Evolutionary conservation across 345 rosid species (phyloP).

Genomic region (Gossypium mustelinum): DNA sequence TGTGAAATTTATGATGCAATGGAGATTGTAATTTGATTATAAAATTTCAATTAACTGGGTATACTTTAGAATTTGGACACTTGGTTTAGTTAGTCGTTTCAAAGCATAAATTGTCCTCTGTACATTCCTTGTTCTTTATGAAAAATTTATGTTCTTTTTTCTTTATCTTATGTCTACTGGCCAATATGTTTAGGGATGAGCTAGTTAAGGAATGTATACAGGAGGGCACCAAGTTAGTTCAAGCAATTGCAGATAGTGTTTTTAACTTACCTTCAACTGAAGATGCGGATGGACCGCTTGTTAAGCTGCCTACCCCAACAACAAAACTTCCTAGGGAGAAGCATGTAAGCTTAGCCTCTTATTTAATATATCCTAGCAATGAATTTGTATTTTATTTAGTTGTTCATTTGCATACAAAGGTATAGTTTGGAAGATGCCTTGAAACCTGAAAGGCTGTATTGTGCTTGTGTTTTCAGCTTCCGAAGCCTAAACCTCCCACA

Average conservation of each 20-base stretch:
- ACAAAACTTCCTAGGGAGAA: slow-evolving; percentile 81
- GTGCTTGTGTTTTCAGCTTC: slow-evolving; percentile 35
- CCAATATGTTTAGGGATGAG: slow-evolving; percentile 47
- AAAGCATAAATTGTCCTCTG: neutral
- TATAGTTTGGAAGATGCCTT: neutral
- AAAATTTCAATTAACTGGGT: neutral
- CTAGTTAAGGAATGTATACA: slow-evolving; percentile 51
- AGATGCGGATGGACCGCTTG: slow-evolving; percentile 73
- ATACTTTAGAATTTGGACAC: neutral
- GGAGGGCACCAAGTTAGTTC: slow-evolving; percentile 67
- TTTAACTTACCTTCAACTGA: slow-evolving; percentile 79
- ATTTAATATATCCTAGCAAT: neutral
- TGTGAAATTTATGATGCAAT: neutral
- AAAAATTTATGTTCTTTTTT: neutral
- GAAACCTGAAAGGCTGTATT: neutral
- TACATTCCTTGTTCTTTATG: slow-evolving; percentile 7
- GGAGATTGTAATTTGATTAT: neutral
- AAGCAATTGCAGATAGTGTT: slow-evolving; percentile 54
- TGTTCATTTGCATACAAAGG: neutral
- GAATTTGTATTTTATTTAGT: neutral
- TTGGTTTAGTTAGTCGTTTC: neutral
- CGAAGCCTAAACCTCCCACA: slow-evolving; percentile 54
- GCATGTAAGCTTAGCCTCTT: slow-evolving; percentile 42
- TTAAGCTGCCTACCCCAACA: slow-evolving; percentile 65
- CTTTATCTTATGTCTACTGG: neutral